Conservation (phyloP, 2,329 filamentous ascomycete genomes). For the Calonectria multiphialidica region DNA sequence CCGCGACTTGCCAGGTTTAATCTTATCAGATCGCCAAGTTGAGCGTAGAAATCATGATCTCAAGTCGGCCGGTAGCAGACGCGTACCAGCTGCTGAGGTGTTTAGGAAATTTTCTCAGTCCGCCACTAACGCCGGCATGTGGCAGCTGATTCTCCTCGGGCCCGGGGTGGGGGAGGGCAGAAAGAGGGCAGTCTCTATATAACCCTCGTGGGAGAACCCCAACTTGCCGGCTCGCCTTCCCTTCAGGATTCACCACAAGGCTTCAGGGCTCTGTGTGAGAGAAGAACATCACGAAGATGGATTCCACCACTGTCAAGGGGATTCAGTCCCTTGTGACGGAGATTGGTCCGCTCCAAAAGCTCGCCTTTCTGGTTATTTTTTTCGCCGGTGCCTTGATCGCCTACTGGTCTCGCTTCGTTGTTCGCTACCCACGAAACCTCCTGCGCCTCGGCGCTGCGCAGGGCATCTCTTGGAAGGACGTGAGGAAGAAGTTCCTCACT, state of each 20-base stretch:
- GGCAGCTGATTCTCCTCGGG: background rate
- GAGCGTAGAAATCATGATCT: background rate
- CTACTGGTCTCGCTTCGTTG: conserved; percentile 1
- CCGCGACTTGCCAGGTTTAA: background rate
- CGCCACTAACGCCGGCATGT: background rate
- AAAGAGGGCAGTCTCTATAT: background rate
- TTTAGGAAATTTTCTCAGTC: conserved; percentile 5
- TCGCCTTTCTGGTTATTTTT: background rate
- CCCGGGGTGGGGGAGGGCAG: background rate
- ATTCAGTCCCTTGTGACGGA: background rate
- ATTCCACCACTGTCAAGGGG: background rate
- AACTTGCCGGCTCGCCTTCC: background rate
- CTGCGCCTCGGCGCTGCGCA: background rate
- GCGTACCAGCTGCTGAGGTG: background rate
- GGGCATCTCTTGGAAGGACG: background rate
- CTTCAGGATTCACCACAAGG: background rate
- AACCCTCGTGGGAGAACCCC: background rate
- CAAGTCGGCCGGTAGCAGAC: background rate
- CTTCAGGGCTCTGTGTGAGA: background rate
- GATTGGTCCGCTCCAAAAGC: background rate
- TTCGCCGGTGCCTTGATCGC: background rate
- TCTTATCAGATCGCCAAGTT: conserved; percentile 5
- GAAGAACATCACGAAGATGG: background rate
- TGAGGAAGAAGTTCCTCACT: conserved; percentile 3
- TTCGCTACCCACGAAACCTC: conserved; percentile 5